Evolutionary conservation across 129 eudicot species (phyloP).

Genomic region (Apium graveolens): DNA sequence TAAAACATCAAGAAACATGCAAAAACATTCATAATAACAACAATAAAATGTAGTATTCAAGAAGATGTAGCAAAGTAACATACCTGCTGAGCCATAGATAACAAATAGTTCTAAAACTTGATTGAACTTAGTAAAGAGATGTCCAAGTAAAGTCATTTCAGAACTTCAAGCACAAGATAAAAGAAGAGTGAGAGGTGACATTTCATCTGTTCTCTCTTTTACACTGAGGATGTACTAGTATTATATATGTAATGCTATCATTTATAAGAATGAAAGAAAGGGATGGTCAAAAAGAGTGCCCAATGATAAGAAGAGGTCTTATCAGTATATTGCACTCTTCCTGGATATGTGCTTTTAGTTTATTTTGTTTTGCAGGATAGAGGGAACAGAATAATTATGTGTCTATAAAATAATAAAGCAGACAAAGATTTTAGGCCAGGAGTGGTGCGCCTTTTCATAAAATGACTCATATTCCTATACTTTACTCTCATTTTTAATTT

Average conservation of each 20-base stretch:
- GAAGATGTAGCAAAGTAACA: background rate
- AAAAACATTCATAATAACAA: background rate
- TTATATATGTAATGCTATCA: background rate
- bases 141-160: conserved; percentile 4
- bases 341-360: conserved; percentile 4
- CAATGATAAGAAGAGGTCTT: conserved; percentile 17
- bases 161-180: conserved; percentile 2
- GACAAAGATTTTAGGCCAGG: conserved; percentile 13
- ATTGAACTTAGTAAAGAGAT: conserved; percentile 16
- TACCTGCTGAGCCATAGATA: conserved; percentile 51
- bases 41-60: background rate
- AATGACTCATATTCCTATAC: background rate
- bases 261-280: background rate
- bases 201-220: background rate
- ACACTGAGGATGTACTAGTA: background rate
- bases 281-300: conserved; percentile 10
- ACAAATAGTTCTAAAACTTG: conserved; percentile 14
- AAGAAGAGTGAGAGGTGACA: background rate
- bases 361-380: conserved; percentile 19
- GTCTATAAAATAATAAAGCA: conserved; percentile 9
- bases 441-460: conserved; percentile 6
- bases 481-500: background rate
- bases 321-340: conserved; percentile 12
- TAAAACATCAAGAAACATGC: background rate
- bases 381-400: conserved; percentile 25